Conservation (phyloP, 768 basidiomycete species). For the Podaxis pistillaris region DNA sequence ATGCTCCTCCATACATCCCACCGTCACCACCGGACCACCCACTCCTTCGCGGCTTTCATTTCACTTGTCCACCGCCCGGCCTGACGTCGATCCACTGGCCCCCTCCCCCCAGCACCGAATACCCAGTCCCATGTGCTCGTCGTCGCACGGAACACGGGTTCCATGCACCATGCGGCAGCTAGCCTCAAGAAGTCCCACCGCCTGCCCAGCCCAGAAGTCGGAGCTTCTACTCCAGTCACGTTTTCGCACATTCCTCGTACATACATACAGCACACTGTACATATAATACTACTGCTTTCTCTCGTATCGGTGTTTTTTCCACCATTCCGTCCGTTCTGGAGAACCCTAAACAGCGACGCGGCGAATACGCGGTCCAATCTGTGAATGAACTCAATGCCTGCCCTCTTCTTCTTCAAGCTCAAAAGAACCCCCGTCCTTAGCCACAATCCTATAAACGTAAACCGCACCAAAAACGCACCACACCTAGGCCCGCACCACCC, state of each 20-base stretch:
- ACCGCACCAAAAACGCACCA: background rate
- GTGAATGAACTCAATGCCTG: too few relatives aligned
- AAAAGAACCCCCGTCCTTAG: background rate
- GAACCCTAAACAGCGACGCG: too few relatives aligned
- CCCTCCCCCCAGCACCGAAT: background rate
- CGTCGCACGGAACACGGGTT: constrained; percentile 1
- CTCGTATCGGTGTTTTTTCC: too few relatives aligned
- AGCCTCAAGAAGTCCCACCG: background rate
- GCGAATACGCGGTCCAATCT: too few relatives aligned
- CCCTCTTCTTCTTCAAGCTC: too few relatives aligned
- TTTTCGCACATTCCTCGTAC: background rate
- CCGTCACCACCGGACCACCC: constrained; percentile 4
- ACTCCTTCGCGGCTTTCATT: background rate
- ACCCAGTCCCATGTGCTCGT: background rate
- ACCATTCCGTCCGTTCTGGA: too few relatives aligned
- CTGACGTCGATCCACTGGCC: background rate
- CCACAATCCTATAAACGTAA: background rate
- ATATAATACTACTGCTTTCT: too few relatives aligned
- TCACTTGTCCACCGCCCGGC: background rate
- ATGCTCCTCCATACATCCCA: background rate
- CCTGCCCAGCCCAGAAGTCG: background rate
- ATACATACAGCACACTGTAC: background rate
- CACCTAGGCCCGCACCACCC: background rate
- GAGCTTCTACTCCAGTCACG: background rate
- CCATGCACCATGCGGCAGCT: constrained; percentile 2